Evolutionary conservation across 1,284 basidiomycete genomes (phyloP).

Genomic region (Microbotryum violaceum): DNA sequence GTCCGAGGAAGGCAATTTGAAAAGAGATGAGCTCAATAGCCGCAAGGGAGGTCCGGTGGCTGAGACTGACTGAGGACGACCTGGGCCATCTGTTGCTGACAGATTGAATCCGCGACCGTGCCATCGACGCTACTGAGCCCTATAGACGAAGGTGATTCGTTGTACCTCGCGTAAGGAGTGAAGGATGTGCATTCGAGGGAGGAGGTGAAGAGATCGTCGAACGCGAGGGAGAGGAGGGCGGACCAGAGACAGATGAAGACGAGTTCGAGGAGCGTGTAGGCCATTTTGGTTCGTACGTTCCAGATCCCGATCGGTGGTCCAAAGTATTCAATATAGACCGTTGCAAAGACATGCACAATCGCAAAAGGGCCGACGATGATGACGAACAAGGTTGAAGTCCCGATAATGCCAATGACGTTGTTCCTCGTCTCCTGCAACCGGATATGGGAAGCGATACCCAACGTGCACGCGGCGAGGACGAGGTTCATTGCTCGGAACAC

Average conservation of each 20-base stretch:
- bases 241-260: constrained; percentile 80
- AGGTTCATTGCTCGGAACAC: constrained; percentile 79
- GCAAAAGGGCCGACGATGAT: constrained; percentile 80
- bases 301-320: constrained; percentile 81
- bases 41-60: not conserved
- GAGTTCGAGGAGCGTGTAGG: constrained; percentile 51
- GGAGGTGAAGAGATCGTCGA: constrained; percentile 88
- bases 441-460: constrained; percentile 71
- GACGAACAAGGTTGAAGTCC: constrained; percentile 70
- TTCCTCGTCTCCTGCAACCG: constrained; percentile 52
- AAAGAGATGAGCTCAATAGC: not conserved
- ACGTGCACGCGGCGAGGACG: constrained; percentile 65
- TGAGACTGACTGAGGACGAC: constrained; percentile 50
- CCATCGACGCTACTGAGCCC: constrained; percentile 54
- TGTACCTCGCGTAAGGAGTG: constrained; percentile 33
- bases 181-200: constrained; percentile 60
- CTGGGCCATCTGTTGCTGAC: constrained; percentile 61
- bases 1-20: not conserved
- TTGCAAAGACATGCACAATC: constrained; percentile 72
- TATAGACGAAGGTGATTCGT: constrained; percentile 50
- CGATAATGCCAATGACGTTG: constrained; percentile 59
- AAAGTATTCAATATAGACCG: constrained; percentile 75
- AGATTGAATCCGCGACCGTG: constrained; percentile 49
- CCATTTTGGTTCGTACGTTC: constrained; percentile 64
- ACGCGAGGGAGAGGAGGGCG: constrained; percentile 73